phyloP scores from a whole-genome alignment of 306 rosid species.

The Hylodesmum podocarpum region DNA sequence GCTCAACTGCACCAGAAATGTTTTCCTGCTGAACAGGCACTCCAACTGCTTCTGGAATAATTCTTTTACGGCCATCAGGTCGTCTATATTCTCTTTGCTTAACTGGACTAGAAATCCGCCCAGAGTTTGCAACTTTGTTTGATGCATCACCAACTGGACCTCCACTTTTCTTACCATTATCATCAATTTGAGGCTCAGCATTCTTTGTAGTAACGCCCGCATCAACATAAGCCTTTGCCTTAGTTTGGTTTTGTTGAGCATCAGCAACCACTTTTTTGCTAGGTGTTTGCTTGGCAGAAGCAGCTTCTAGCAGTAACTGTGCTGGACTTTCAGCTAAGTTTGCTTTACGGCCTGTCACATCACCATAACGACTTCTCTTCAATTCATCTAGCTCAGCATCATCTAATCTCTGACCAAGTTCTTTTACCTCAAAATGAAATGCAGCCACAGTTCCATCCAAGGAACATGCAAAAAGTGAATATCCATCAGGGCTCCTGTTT shows the following conservation, averaged over 20 bases:
- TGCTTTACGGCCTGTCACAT: conserved; percentile 82
- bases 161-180: conserved; percentile 57
- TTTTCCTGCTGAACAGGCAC: conserved; percentile 73
- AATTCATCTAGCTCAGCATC: conserved; percentile 87
- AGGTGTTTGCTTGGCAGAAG: conserved; percentile 71
- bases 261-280: conserved; percentile 65
- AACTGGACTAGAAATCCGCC: conserved; percentile 76
- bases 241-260: conserved; percentile 57
- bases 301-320: conserved; percentile 90
- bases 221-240: conserved; percentile 50
- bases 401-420: conserved; percentile 81
- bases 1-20: conserved; percentile 59
- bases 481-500: conserved; percentile 98
- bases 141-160: conserved; percentile 53
- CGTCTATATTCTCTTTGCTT: conserved; percentile 98
- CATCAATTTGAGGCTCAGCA: conserved; percentile 61
- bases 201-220: conserved; percentile 44
- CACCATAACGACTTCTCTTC: conserved; percentile 91
- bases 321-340: conserved; percentile 95
- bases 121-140: conserved; percentile 59
- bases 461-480: conserved; percentile 94
- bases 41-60: conserved; percentile 98
- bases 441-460: conserved; percentile 94
- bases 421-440: conserved; percentile 86
- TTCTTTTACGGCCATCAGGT: conserved; percentile 96